Evolutionary conservation across 148 eudicot species (phyloP), one percentile per base, ranked within the genome.

Genomic region (Silene conica): DNA sequence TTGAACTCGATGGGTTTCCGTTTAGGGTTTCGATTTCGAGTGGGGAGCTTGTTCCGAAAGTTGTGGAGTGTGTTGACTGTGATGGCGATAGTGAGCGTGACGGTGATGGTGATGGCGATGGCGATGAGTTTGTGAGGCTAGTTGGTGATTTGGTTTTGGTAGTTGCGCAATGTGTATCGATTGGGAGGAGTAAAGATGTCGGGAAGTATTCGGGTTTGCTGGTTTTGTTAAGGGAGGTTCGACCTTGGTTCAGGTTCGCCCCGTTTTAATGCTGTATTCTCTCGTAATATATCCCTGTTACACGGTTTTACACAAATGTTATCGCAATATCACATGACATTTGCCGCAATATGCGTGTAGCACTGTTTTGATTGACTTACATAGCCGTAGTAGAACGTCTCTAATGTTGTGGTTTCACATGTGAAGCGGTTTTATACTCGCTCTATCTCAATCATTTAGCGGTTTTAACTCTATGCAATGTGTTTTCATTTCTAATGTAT

Each of bases 161-260:
- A 12, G 46, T 91, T 22, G 81, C 82, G 16, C 90, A 88, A 67
- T 87, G 92, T 69, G 86, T 78, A 69, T 74, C 81, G 1, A 46
- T 77, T 82, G 81, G 79, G 72, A 84, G 75, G 69, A 81, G 80
- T 56, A 88, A 82, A 78, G 81, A 80, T 16, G 93, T 22, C 4
- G 80, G 63, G 0, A 85, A 85, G 70, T 91, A 89, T 61, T 4
- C 71, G 63, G 76, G 74, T 34, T 31, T 94, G 26, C 57, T 88
- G 56, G 46, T 19, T 43, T 76, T 92, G 90, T 82, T 85, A 16
- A 25, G 78, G 1, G 97, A 88, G 77, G 82, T 84, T 46, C 69
- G 66, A 0, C 89, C 93, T 7, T 94, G 96, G 97, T 84, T 91
- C 79, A 88, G 92, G 97, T 91, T 18, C 31, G 76, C 60, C 13